A percentile compares a stretch with the other conserved stretches of the same genome.
These are phyloP conservation scores for Tricholoma furcatifolium DNA, from an alignment of 768 basidiomycete genomes.

Conservation along the genomic window DNA sequence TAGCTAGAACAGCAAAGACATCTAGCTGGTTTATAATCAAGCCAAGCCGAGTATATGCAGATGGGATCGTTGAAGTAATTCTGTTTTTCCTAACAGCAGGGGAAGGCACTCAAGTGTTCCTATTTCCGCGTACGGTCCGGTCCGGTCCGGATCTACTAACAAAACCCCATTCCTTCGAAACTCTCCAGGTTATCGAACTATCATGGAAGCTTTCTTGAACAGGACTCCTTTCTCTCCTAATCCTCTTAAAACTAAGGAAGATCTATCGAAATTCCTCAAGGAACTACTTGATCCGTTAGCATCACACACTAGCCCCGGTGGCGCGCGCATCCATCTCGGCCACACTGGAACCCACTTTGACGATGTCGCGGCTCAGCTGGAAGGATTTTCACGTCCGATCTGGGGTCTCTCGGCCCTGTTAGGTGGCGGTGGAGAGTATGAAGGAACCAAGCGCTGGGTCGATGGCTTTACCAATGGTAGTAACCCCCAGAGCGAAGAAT, in stretches of 20 bases:
- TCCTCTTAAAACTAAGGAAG: slow-evolving; percentile 58
- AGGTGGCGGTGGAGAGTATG: slow-evolving; percentile 61
- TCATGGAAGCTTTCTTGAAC: slow-evolving; percentile 33
- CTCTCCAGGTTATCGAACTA: neutral
- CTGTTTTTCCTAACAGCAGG: too few relatives aligned
- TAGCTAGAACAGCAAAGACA: too few relatives aligned
- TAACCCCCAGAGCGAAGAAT: slow-evolving; percentile 64
- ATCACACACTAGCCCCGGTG: slow-evolving; percentile 69
- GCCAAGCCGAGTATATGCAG: too few relatives aligned
- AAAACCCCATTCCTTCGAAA: slow-evolving; percentile 1
- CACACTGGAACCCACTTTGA: slow-evolving; percentile 74
- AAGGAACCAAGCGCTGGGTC: slow-evolving; percentile 60
- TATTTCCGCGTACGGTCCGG: slow-evolving; percentile 3
- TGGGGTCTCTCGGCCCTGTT: slow-evolving; percentile 73
- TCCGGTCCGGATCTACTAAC: slow-evolving; percentile 10
- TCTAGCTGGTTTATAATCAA: too few relatives aligned
- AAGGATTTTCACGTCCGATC: slow-evolving; percentile 74
- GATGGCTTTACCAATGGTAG: slow-evolving; percentile 66
- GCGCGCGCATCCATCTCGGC: slow-evolving; percentile 68
- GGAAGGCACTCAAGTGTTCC: too few relatives aligned
- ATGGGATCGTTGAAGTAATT: too few relatives aligned
- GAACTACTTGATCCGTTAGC: slow-evolving; percentile 66
- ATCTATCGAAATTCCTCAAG: slow-evolving; percentile 54
- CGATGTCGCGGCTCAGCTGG: slow-evolving; percentile 68
- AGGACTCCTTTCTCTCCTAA: slow-evolving; percentile 52